Evolutionary conservation across 164 flowering plant genomes (phyloP).

Genomic region (grape (Vitis vinifera)): DNA sequence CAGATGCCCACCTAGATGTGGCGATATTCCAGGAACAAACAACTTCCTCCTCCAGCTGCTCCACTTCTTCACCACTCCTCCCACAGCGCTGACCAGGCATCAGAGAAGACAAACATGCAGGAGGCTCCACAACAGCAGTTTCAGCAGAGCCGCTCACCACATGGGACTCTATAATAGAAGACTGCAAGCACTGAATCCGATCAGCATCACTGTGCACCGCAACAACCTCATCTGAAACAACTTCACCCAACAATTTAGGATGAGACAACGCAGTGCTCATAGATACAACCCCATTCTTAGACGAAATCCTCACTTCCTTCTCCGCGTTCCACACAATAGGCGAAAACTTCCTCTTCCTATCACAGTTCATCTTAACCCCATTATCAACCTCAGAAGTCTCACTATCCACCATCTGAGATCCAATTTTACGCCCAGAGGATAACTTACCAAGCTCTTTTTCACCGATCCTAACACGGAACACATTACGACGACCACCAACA

Average conservation of each 20-base stretch:
- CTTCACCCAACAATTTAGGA: neutral
- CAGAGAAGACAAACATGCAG: slow-evolving; percentile 10
- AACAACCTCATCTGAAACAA: neutral
- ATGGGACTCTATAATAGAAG: neutral
- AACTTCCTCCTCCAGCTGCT: slow-evolving; percentile 32
- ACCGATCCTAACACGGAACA: neutral
- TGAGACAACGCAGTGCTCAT: slow-evolving; percentile 4
- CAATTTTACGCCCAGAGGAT: neutral
- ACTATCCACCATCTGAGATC: neutral
- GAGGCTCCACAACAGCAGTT: slow-evolving; percentile 7
- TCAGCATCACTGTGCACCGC: neutral
- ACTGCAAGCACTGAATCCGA: slow-evolving; percentile 1
- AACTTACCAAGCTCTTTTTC: neutral
- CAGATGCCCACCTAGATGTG: slow-evolving; percentile 67
- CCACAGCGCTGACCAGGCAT: slow-evolving; percentile 1
- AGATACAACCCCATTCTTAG: slow-evolving; percentile 9
- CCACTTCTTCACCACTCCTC: slow-evolving; percentile 20
- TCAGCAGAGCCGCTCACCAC: slow-evolving; percentile 8
- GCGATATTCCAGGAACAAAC: slow-evolving; percentile 29
- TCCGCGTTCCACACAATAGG: slow-evolving; percentile 51
- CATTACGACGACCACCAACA: neutral
- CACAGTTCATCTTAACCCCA: slow-evolving; percentile 15
- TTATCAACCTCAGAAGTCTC: neutral
- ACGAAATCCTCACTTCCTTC: slow-evolving; percentile 13
- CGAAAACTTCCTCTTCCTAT: slow-evolving; percentile 34